phyloP scores from a whole-genome alignment of 352 stramenopile genomes.

The Globisporangium spinosum region DNA sequence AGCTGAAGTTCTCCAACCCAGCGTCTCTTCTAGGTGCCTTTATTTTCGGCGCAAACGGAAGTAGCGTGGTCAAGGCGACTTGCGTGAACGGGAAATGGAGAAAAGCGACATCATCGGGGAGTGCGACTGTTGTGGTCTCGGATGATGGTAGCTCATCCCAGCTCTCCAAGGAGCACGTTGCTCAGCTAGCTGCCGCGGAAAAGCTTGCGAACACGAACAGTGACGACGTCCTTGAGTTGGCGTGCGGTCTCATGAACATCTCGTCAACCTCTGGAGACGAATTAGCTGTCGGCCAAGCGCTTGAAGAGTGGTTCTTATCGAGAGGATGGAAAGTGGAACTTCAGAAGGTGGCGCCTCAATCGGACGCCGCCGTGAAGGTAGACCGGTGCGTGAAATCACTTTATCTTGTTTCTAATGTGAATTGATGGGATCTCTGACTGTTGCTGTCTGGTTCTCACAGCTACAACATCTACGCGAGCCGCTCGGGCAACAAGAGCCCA shows the following conservation, averaged over 20 bases:
- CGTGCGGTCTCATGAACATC: slow-evolving; percentile 68
- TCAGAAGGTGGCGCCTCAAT: slow-evolving; percentile 66
- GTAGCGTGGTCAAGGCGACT: slow-evolving; percentile 68
- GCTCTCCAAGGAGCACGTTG: slow-evolving; percentile 41
- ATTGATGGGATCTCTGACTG: background rate
- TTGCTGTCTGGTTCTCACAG: slow-evolving; percentile 15
- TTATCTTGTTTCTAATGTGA: slow-evolving; percentile 27
- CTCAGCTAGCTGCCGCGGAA: slow-evolving; percentile 43
- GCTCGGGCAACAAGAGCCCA: slow-evolving; percentile 47
- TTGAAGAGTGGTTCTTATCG: slow-evolving; percentile 60
- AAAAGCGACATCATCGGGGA: slow-evolving; percentile 25
- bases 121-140: background rate
- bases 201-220: slow-evolving; percentile 51
- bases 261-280: slow-evolving; percentile 73
- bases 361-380: slow-evolving; percentile 50
- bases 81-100: slow-evolving; percentile 70
- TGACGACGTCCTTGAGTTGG: slow-evolving; percentile 59
- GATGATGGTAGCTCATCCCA: slow-evolving; percentile 8
- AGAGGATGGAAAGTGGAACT: slow-evolving; percentile 72
- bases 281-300: slow-evolving; percentile 54
- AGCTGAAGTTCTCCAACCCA: slow-evolving; percentile 59
- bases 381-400: slow-evolving; percentile 33
- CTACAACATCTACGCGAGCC: slow-evolving; percentile 76
- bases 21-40: slow-evolving; percentile 62
- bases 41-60: slow-evolving; percentile 68